phyloP scores from a whole-genome alignment of 2,329 filamentous ascomycete genomes.

The Dryadomyces quercivorus region DNA sequence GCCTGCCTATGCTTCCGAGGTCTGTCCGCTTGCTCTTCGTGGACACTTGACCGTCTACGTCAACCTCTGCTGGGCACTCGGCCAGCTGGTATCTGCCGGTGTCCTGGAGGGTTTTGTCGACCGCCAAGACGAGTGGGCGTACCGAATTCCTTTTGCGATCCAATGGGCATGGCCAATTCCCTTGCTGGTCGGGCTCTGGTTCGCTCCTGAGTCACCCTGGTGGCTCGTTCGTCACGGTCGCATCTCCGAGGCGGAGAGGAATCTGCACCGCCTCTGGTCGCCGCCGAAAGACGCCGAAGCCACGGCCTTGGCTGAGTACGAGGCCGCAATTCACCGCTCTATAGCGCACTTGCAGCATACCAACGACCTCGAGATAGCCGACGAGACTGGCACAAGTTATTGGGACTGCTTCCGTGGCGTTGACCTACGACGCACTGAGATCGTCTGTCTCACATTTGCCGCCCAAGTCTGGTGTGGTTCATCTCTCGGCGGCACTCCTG shows the following conservation, averaged over 20 bases:
- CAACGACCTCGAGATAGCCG: constrained; percentile 40
- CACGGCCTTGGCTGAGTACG: constrained; percentile 33
- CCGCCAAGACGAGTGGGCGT: constrained; percentile 10
- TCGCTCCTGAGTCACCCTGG: constrained; percentile 9
- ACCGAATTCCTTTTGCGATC: constrained; percentile 6
- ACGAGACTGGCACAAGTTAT: constrained; percentile 36
- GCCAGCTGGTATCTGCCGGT: constrained; percentile 8
- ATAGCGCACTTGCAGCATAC: constrained; percentile 26
- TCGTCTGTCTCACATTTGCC: constrained; percentile 24
- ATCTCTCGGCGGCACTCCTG: constrained; percentile 36
- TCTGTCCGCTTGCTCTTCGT: constrained; percentile 32
- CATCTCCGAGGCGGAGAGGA: constrained; percentile 26
- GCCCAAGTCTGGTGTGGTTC: constrained; percentile 31
- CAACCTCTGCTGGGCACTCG: constrained; percentile 13
- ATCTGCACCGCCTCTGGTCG: constrained; percentile 27
- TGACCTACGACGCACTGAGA: constrained; percentile 39
- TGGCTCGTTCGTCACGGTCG: constrained; percentile 25
- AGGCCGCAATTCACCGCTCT: background rate
- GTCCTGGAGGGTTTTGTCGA: constrained; percentile 7
- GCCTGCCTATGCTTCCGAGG: constrained; percentile 34
- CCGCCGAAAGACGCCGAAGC: constrained; percentile 16
- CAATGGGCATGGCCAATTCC: constrained; percentile 8
- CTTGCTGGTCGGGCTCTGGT: constrained; percentile 3
- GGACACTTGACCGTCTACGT: constrained; percentile 35
- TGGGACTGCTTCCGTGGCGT: constrained; percentile 37